Evolutionary conservation across 1,139 yeast species (phyloP).

Genomic region (Suhomyces anneliseae): DNA sequence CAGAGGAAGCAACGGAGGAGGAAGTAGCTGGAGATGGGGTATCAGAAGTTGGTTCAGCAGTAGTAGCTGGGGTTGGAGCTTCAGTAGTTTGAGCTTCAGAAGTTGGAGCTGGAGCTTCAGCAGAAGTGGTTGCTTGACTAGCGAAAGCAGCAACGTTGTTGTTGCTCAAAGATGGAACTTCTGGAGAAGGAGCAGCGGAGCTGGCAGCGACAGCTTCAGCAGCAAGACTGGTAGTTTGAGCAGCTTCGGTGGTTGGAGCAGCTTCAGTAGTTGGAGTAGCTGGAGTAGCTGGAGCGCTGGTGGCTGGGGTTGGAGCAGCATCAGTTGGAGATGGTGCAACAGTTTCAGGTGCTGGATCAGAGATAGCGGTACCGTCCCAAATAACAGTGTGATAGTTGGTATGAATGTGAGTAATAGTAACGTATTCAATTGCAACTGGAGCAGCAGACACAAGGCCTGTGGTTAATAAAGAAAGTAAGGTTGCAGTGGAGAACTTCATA

Average conservation of each 20-base stretch:
- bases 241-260: constrained; percentile 4
- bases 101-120: constrained; percentile 15
- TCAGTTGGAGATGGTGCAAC: constrained; percentile 1
- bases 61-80: constrained; percentile 12
- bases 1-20: constrained; percentile 17
- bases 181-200: not conserved
- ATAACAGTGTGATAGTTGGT: constrained; percentile 18
- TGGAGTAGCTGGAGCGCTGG: constrained; percentile 1
- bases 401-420: constrained; percentile 11
- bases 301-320: constrained; percentile 3
- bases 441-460: constrained; percentile 18
- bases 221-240: constrained; percentile 4
- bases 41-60: constrained; percentile 16
- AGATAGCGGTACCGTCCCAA: constrained; percentile 2
- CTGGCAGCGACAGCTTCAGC: not conserved
- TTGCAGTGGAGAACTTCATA: constrained; percentile 16
- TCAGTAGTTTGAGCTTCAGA: constrained; percentile 11
- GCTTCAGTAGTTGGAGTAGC: constrained; percentile 6
- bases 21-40: constrained; percentile 21
- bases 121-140: not conserved
- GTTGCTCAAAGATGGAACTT: not conserved
- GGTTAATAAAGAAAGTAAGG: constrained; percentile 15
- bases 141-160: not conserved
- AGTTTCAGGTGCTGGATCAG: constrained; percentile 2
- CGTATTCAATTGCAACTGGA: constrained; percentile 22